These are phyloP conservation scores for Asterochloris sp. DNA, from an alignment of 139 green algal species.

Conservation along the genomic window DNA sequence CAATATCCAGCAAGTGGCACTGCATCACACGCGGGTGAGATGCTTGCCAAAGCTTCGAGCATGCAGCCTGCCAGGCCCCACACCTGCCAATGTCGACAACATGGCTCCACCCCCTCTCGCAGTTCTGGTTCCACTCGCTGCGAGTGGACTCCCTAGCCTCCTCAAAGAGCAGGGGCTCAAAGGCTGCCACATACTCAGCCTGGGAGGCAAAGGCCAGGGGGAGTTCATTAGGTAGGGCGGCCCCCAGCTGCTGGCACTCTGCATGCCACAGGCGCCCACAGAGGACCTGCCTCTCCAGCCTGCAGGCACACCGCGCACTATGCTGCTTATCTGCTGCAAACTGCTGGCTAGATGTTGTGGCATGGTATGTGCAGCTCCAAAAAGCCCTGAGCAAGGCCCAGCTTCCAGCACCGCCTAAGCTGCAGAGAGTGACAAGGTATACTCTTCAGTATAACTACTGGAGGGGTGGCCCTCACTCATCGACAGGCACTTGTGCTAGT, in stretches of 20 bases:
- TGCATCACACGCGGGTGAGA: neutral
- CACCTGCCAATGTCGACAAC: conserved; percentile 27
- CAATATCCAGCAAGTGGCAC: too few species aligned
- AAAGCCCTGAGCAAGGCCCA: too few species aligned
- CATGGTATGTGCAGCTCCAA: too few species aligned
- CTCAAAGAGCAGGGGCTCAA: conserved; percentile 79
- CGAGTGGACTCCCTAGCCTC: conserved; percentile 63
- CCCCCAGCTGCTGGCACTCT: conserved; percentile 38
- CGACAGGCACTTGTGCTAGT: too few species aligned
- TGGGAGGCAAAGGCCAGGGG: conserved; percentile 14
- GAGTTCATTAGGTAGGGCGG: conserved; percentile 32
- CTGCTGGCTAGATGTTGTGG: too few species aligned
- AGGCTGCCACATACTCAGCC: conserved; percentile 57
- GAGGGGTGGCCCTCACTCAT: too few species aligned
- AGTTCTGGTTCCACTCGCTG: conserved; percentile 45
- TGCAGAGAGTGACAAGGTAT: too few species aligned
- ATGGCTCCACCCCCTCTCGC: conserved; percentile 19
- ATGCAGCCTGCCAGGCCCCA: conserved; percentile 21
- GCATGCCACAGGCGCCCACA: conserved; percentile 51
- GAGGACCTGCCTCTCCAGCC: conserved; percentile 50
- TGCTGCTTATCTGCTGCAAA: too few species aligned
- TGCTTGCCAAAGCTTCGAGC: conserved; percentile 28
- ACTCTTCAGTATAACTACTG: too few species aligned
- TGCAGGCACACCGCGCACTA: neutral
- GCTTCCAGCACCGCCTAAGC: too few species aligned